Percentiles rank a stretch among this genome's conserved stretches.
phyloP scores from a whole-genome alignment of 2,329 filamentous ascomycete species.

The Dothideomycetes sp. region DNA sequence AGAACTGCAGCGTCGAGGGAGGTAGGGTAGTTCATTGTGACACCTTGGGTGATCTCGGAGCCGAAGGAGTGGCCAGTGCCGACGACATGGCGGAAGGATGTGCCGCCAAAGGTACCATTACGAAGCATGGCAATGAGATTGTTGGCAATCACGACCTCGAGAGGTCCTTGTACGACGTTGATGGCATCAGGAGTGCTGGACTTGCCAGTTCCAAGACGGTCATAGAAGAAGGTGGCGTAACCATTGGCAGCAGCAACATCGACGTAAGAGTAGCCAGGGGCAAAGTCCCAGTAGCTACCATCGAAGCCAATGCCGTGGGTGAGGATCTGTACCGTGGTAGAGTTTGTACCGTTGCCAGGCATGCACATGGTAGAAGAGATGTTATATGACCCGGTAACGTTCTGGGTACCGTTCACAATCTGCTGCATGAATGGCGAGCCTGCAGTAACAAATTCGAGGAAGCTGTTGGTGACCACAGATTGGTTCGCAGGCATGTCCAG shows the following conservation, averaged over 20 bases:
- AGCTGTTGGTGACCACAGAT: constrained; percentile 17
- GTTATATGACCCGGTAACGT: constrained; percentile 11
- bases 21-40: constrained; percentile 41
- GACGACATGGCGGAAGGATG: constrained; percentile 23
- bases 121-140: constrained; percentile 21
- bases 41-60: constrained; percentile 33
- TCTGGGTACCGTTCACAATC: constrained; percentile 9
- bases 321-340: constrained; percentile 25
- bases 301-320: constrained; percentile 31
- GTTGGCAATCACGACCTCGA: constrained; percentile 27
- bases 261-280: constrained; percentile 27
- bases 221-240: constrained; percentile 31
- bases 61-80: constrained; percentile 28
- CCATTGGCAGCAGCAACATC: constrained; percentile 27
- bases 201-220: constrained; percentile 28
- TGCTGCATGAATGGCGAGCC: constrained; percentile 10
- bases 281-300: constrained; percentile 24
- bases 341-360: constrained; percentile 11
- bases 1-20: constrained; percentile 34
- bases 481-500: constrained; percentile 17
- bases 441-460: constrained; percentile 10
- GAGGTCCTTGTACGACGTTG: constrained; percentile 24
- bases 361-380: constrained; percentile 16
- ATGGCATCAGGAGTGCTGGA: constrained; percentile 28
- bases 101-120: constrained; percentile 17